Base-by-base conservation (phyloP, 2,329 filamentous ascomycete species). In the Alternaria viburni region DNA sequence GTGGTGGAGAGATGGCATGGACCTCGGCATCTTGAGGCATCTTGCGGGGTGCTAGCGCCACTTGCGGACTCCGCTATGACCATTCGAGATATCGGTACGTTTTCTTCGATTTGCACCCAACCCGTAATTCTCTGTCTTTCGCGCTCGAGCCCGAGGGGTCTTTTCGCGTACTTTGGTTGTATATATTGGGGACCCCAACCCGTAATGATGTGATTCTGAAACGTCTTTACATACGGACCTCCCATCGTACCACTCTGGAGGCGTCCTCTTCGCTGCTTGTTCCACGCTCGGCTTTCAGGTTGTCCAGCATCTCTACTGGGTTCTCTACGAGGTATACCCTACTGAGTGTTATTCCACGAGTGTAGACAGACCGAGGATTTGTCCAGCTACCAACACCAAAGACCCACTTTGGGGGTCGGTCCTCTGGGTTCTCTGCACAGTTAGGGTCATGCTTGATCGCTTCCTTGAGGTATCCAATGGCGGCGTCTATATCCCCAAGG, bases 21-120 rank as follows among this genome's bases (percentile, higher is more conserved):
- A 69, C 70, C 70, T 71, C 69, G 70, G 70, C 64, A 68, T 26
- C 28, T 56, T 44, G 12, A 17, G 25, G 19, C 10, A n/a, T 23
- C n/a, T 59, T 62, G 60, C 55, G 55, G 60, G 47, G 60, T 57
- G 36, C 36, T 54, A 62, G 60, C 55, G 60, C 23, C 23, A 43
- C 19, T n/a, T 50, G 15, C 49, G 26, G 10, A 36, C 49, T 23
- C 28, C 12, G 36, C 49, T 10, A 2, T 32, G 23, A 49, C 11
- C 49, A 32, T 23, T n/a, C 6, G 17, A n/a, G 12, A 51, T 51
- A 10, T 11, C n/a, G 9, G 36, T 41, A 17, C 36, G n/a, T 41
- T 41, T 41, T 41, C 36, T 41, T 41, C n/a, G 9, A 17, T 41
- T 6, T 41, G 36, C 36, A 17, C 36, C 17, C n/a, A 41, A 2